Evolutionary conservation across 2,329 filamentous ascomycete species (phyloP).

Genomic region (Trichoderma koningiopsis): DNA sequence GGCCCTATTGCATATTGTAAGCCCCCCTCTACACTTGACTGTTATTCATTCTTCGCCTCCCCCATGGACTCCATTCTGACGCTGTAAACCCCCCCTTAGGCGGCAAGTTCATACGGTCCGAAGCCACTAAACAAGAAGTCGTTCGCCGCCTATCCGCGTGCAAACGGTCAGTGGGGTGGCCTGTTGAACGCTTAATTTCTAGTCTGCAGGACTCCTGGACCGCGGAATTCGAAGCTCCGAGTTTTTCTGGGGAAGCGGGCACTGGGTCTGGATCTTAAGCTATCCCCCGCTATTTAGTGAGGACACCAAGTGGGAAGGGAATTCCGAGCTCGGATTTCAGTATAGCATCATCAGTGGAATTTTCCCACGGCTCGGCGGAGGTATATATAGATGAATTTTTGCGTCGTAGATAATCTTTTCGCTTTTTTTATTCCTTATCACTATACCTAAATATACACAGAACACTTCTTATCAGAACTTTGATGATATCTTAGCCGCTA

Average conservation of each 20-base stretch:
- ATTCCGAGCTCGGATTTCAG: conserved; percentile 39
- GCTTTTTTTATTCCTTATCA: neutral
- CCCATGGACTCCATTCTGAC: conserved; percentile 1
- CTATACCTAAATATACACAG: neutral
- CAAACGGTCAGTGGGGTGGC: conserved; percentile 43
- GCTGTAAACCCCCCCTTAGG: conserved; percentile 28
- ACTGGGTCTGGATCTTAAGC: conserved; percentile 19
- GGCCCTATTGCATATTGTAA: conserved; percentile 51
- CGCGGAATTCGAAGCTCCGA: conserved; percentile 10
- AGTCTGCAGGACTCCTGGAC: conserved; percentile 37
- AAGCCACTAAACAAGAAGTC: conserved; percentile 38
- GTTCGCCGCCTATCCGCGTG: conserved; percentile 39
- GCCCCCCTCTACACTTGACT: conserved; percentile 25
- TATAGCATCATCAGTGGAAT: conserved; percentile 16
- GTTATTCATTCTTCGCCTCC: neutral
- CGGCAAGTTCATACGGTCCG: conserved; percentile 36
- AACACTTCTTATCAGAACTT: neutral
- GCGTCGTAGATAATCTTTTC: neutral
- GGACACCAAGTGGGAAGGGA: conserved; percentile 23
- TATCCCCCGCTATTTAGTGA: conserved; percentile 9
- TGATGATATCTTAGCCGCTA: neutral
- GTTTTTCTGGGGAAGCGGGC: conserved; percentile 16
- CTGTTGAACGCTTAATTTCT: conserved; percentile 40
- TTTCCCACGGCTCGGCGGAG: neutral
- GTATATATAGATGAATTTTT: neutral